phyloP scores from a whole-genome alignment of 441 rosid genomes.

The Melastoma candidum region DNA sequence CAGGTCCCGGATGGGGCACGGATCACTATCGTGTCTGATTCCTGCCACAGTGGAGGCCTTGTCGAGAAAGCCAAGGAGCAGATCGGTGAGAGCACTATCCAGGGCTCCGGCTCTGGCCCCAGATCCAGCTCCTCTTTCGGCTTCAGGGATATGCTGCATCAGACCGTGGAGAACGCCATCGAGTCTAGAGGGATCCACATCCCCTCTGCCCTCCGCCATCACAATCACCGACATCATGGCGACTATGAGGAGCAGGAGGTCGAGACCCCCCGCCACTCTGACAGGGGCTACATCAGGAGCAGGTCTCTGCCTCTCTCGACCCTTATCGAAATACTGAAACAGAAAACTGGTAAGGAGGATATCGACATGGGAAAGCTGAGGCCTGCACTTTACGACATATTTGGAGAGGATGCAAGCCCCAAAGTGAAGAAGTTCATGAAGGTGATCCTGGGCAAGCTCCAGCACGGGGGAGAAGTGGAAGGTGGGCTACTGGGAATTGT shows the following conservation, averaged over 20 bases:
- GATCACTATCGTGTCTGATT: constrained; percentile 72
- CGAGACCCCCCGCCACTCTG: constrained; percentile 36
- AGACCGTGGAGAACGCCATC: constrained; percentile 25
- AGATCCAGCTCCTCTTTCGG: constrained; percentile 39
- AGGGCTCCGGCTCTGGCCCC: constrained; percentile 8
- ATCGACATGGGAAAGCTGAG: constrained; percentile 82
- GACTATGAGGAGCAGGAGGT: constrained; percentile 31
- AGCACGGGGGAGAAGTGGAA: constrained; percentile 25
- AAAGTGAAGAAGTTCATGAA: constrained; percentile 98
- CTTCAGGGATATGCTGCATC: constrained; percentile 46
- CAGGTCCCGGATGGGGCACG: constrained; percentile 50
- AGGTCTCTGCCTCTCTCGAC: constrained; percentile 74
- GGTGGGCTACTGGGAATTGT: constrained; percentile 73
- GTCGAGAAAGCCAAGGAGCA: constrained; percentile 87
- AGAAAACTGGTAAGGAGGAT: constrained; percentile 87
- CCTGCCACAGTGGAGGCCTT: constrained; percentile 93
- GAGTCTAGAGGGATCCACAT: constrained; percentile 36
- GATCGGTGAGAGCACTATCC: constrained; percentile 78
- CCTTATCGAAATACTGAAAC: constrained; percentile 69
- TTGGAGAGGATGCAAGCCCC: constrained; percentile 88
- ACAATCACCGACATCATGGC: constrained; percentile 20
- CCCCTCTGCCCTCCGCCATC: constrained; percentile 39
- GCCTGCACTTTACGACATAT: constrained; percentile 70
- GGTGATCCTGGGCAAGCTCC: constrained; percentile 55
- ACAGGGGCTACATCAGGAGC: constrained; percentile 42